Evolutionary conservation across 495 filamentous ascomycete genomes (phyloP).

Genomic region (Lepraria neglecta): DNA sequence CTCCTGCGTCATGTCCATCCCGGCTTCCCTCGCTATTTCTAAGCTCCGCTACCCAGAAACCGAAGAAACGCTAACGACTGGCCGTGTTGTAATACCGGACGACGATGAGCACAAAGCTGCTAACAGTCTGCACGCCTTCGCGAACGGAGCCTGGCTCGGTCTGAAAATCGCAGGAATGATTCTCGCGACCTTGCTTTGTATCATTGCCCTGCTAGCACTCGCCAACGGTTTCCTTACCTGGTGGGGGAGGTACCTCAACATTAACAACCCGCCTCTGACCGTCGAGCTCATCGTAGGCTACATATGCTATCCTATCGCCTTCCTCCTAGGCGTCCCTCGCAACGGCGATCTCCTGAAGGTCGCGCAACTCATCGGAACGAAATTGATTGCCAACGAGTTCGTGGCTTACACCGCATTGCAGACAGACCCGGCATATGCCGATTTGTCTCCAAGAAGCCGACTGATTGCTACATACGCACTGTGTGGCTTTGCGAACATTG

Average conservation of each 20-base stretch:
- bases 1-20: constrained; percentile 89
- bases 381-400: constrained; percentile 73
- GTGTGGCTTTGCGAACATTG: constrained; percentile 70
- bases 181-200: constrained; percentile 67
- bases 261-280: constrained; percentile 60
- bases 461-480: constrained; percentile 28
- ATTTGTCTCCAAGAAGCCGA: constrained; percentile 51
- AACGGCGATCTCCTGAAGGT: constrained; percentile 59
- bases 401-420: constrained; percentile 53
- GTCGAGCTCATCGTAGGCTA: constrained; percentile 76
- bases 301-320: constrained; percentile 75
- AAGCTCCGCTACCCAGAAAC: constrained; percentile 86
- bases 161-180: constrained; percentile 88
- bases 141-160: constrained; percentile 81
- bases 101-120: constrained; percentile 61
- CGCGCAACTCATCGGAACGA: constrained; percentile 70
- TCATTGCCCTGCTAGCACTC: constrained; percentile 73
- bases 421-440: constrained; percentile 40
- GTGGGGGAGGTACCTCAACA: constrained; percentile 82
- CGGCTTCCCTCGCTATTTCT: constrained; percentile 75
- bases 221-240: constrained; percentile 74
- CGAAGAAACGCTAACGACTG: constrained; percentile 75
- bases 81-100: constrained; percentile 70
- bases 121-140: constrained; percentile 79
- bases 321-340: constrained; percentile 77